These are phyloP conservation scores for Trametes elegans DNA, from an alignment of 768 basidiomycete genomes.

Conservation along the genomic window DNA sequence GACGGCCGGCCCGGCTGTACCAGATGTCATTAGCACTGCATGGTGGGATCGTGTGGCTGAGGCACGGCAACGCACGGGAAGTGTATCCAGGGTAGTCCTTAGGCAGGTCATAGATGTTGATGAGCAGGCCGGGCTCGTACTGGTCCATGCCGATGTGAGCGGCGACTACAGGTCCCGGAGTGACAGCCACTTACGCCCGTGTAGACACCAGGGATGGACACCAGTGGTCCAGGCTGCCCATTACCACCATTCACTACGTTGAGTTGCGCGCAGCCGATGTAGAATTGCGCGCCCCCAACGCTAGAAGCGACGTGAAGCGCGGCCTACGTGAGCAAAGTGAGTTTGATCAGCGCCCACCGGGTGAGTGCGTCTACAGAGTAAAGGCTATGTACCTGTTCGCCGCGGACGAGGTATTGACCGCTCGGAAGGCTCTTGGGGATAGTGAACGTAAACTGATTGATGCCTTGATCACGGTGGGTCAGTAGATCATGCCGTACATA, in stretches of 20 bases:
- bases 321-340: constrained; percentile 17
- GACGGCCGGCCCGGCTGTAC: constrained; percentile 26
- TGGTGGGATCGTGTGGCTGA: background rate
- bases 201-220: constrained; percentile 35
- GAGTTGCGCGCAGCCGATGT: constrained; percentile 34
- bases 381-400: constrained; percentile 25
- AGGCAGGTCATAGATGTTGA: constrained; percentile 32
- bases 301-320: constrained; percentile 27
- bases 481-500: background rate
- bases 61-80: constrained; percentile 17
- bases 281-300: constrained; percentile 32
- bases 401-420: constrained; percentile 34
- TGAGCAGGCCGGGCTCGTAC: constrained; percentile 31
- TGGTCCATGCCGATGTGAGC: no score
- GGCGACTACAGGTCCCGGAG: background rate
- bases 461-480: constrained; percentile 3
- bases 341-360: no score
- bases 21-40: background rate
- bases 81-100: constrained; percentile 26
- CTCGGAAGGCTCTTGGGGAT: constrained; percentile 31
- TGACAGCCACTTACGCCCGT: constrained; percentile 25
- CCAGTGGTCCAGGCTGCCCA: constrained; percentile 32
- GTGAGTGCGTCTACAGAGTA: no score
- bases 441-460: constrained; percentile 29
- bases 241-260: constrained; percentile 33